Evolutionary conservation across 257 asterid species (phyloP).

Genomic region (Leptodermis oblonga): DNA sequence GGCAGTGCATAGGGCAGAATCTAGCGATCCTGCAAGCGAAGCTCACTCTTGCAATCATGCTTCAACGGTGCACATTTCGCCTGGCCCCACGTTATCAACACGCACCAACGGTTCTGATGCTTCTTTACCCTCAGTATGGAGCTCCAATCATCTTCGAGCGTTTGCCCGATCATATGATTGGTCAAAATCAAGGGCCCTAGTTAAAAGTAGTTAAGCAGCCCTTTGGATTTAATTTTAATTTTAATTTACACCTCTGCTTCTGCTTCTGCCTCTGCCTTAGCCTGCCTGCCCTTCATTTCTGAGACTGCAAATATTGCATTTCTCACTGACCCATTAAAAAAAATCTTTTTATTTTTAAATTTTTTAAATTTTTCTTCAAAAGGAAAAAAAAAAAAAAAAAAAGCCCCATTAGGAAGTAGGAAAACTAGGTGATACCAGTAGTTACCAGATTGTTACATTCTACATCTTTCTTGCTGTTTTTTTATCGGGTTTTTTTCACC

Average conservation of each 20-base stretch:
- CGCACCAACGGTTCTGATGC: slow-evolving; percentile 49
- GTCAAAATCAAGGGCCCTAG: slow-evolving; percentile 16
- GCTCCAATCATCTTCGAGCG: slow-evolving; percentile 38
- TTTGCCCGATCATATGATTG: slow-evolving; percentile 15
- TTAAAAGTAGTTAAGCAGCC: neutral
- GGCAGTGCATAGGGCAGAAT: slow-evolving; percentile 44
- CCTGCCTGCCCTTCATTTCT: neutral
- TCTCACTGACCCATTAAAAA: neutral
- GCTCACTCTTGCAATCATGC: slow-evolving; percentile 35
- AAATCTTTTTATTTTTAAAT: neutral
- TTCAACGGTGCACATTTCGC: slow-evolving; percentile 27
- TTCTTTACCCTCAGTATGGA: slow-evolving; percentile 44
- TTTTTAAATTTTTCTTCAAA: too few species aligned
- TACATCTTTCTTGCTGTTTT: neutral
- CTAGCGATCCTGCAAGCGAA: slow-evolving; percentile 39
- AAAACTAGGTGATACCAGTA: slow-evolving; percentile 13
- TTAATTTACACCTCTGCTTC: too few species aligned
- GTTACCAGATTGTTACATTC: slow-evolving; percentile 15
- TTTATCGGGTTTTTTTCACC: neutral
- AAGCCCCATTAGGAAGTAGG: slow-evolving; percentile 10
- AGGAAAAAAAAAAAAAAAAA: neutral
- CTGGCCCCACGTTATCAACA: slow-evolving; percentile 41
- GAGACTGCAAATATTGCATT: slow-evolving; percentile 23
- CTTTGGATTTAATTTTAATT: neutral
- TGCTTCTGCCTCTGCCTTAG: too few species aligned